These are phyloP conservation scores for Colletotrichum lini DNA, from an alignment of 2,329 filamentous ascomycete species.

Conservation along the genomic window DNA sequence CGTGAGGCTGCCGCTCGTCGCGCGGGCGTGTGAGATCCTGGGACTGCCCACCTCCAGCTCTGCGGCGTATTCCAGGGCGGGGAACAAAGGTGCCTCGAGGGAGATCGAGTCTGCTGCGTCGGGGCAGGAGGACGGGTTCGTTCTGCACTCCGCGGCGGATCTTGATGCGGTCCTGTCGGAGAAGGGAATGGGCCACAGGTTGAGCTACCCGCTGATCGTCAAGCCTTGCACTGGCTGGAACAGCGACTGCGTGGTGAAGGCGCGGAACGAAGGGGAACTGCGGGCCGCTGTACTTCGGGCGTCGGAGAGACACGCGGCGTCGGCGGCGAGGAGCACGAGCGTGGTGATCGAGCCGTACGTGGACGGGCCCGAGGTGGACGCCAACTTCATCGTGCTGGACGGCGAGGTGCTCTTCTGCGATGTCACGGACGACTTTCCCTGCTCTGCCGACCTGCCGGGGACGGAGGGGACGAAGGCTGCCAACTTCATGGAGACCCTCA, in stretches of 20 bases:
- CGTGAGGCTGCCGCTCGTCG: conserved; percentile 47
- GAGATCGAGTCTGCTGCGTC: conserved; percentile 42
- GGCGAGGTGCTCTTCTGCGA: conserved; percentile 58
- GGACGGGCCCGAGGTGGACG: conserved; percentile 59
- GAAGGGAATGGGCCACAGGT: not conserved
- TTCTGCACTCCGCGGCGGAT: conserved; percentile 40
- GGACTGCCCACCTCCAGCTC: conserved; percentile 50
- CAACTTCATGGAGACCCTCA: conserved; percentile 49
- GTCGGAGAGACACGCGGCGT: conserved; percentile 42
- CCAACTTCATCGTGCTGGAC: conserved; percentile 56
- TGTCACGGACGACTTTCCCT: conserved; percentile 56
- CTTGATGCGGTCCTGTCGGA: conserved; percentile 40
- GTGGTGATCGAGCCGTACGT: conserved; percentile 58
- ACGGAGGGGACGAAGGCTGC: not conserved
- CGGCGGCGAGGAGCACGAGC: conserved; percentile 44
- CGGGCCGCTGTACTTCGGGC: conserved; percentile 44
- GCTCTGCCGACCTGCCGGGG: conserved; percentile 37
- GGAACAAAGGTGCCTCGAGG: conserved; percentile 50
- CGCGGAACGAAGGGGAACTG: conserved; percentile 48
- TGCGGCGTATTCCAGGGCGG: conserved; percentile 48
- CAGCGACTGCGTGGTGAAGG: conserved; percentile 52
- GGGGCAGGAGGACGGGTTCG: conserved; percentile 31
- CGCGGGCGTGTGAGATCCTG: conserved; percentile 50
- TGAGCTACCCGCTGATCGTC: conserved; percentile 51
- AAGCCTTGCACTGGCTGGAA: conserved; percentile 54